Evolutionary conservation across 2,329 filamentous ascomycete genomes (phyloP).

Genomic region (Penicillium sp.): DNA sequence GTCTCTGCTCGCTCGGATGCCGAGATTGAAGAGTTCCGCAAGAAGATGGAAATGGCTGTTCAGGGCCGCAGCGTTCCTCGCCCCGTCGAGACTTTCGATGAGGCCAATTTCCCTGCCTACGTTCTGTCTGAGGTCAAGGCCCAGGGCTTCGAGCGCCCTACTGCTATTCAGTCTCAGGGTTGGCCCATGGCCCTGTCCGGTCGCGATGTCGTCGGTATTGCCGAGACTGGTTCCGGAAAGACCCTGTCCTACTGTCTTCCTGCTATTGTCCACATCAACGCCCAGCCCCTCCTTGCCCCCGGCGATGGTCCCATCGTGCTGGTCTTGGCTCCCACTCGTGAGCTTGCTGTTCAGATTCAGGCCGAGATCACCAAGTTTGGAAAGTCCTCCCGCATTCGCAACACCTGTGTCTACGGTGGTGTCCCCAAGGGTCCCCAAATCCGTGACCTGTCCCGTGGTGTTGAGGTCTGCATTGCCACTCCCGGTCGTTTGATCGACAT

Average conservation of each 20-base stretch:
- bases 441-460: slow-evolving; percentile 87
- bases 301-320: slow-evolving; percentile 96
- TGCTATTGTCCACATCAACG: slow-evolving; percentile 99
- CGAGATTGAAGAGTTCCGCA: slow-evolving; percentile 87
- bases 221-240: slow-evolving; percentile 98
- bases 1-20: slow-evolving; percentile 71
- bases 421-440: slow-evolving; percentile 98
- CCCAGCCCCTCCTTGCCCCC: slow-evolving; percentile 89
- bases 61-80: slow-evolving; percentile 80
- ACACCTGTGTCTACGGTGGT: slow-evolving; percentile 98
- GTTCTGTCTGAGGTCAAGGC: slow-evolving; percentile 99
- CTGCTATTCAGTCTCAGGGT: slow-evolving; percentile 95
- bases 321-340: slow-evolving; percentile 92
- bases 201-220: slow-evolving; percentile 97
- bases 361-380: slow-evolving; percentile 98
- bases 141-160: slow-evolving; percentile 90
- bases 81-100: slow-evolving; percentile 95
- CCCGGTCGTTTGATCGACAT: slow-evolving; percentile 98
- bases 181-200: slow-evolving; percentile 99
- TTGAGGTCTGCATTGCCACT: slow-evolving; percentile 98
- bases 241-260: slow-evolving; percentile 97
- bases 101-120: slow-evolving; percentile 94
- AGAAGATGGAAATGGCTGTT: slow-evolving; percentile 79
- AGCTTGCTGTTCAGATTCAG: slow-evolving; percentile 97
- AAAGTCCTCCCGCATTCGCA: slow-evolving; percentile 94